These are phyloP conservation scores for Amauroascus niger DNA, from an alignment of 2,329 filamentous ascomycete species.

Conservation along the genomic window DNA sequence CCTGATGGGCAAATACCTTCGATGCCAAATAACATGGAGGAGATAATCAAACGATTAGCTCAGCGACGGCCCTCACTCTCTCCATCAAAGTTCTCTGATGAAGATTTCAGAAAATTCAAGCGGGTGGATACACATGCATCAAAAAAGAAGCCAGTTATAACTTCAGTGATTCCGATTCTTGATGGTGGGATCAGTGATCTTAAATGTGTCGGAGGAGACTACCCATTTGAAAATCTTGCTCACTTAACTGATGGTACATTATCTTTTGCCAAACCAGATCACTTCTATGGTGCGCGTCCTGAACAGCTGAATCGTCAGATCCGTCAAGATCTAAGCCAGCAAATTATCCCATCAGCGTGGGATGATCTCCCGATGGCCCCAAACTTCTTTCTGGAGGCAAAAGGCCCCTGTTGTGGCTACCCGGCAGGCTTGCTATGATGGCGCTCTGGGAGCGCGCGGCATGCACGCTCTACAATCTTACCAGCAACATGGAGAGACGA, in stretches of 20 bases:
- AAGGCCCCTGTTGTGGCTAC: constrained; percentile 28
- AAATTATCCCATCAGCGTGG: constrained; percentile 24
- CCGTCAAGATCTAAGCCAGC: constrained; percentile 19
- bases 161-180: constrained; percentile 26
- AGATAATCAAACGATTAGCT: constrained; percentile 23
- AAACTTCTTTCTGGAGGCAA: constrained; percentile 36
- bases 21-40: constrained; percentile 27
- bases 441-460: constrained; percentile 29
- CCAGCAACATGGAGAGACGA: constrained; percentile 18
- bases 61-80: constrained; percentile 26
- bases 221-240: constrained; percentile 31
- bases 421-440: constrained; percentile 33
- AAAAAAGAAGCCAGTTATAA: constrained; percentile 28
- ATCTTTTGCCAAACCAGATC: constrained; percentile 23
- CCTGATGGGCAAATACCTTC: constrained; percentile 20
- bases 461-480: constrained; percentile 35
- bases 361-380: constrained; percentile 8
- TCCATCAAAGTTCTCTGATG: constrained; percentile 27
- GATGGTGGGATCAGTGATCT: constrained; percentile 16
- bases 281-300: constrained; percentile 26
- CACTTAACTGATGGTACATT: constrained; percentile 25
- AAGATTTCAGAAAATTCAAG: constrained; percentile 25
- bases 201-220: constrained; percentile 21
- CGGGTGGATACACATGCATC: constrained; percentile 22
- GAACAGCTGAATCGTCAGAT: constrained; percentile 24